Conservation (phyloP, 1,284 basidiomycete species). For the Ceratobasidium sp. region DNA sequence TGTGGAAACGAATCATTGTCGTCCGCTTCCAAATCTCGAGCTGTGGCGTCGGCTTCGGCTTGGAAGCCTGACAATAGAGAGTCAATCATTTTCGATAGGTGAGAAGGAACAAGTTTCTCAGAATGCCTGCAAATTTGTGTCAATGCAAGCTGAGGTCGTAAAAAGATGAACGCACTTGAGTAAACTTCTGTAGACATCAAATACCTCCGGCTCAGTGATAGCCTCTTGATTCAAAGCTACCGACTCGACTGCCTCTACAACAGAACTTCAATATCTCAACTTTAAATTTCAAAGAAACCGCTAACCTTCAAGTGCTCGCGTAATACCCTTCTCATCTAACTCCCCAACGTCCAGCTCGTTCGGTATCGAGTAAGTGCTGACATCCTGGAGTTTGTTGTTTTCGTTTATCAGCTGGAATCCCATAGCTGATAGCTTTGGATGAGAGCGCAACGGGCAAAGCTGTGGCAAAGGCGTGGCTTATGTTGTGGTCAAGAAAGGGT, state of each 20-base stretch:
- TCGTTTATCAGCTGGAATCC: slow-evolving; percentile 81
- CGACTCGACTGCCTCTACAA: slow-evolving; percentile 74
- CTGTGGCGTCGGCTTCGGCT: slow-evolving; percentile 73
- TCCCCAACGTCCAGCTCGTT: slow-evolving; percentile 70
- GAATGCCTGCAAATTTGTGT: slow-evolving; percentile 56
- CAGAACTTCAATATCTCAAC: not conserved
- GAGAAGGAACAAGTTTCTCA: slow-evolving; percentile 64
- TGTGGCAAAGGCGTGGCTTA: not conserved
- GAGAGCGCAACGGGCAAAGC: not conserved
- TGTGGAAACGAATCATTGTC: slow-evolving; percentile 71
- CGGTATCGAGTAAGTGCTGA: slow-evolving; percentile 67
- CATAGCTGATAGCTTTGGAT: slow-evolving; percentile 24
- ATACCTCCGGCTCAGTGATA: slow-evolving; percentile 71
- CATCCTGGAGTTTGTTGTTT: slow-evolving; percentile 68
- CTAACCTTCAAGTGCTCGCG: slow-evolving; percentile 64
- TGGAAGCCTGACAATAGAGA: slow-evolving; percentile 77
- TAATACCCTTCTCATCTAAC: slow-evolving; percentile 59
- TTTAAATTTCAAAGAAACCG: slow-evolving; percentile 37
- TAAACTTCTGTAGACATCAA: slow-evolving; percentile 82
- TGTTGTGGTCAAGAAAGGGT: slow-evolving; percentile 5
- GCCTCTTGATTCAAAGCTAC: slow-evolving; percentile 77
- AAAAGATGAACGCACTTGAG: slow-evolving; percentile 61
- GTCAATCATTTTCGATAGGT: slow-evolving; percentile 82
- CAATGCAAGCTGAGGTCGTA: not conserved
- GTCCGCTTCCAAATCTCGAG: slow-evolving; percentile 66